Evolutionary conservation across 768 basidiomycete species (phyloP), one percentile per base, ranked within the genome.

Genomic region (Tremella mesenterica): DNA sequence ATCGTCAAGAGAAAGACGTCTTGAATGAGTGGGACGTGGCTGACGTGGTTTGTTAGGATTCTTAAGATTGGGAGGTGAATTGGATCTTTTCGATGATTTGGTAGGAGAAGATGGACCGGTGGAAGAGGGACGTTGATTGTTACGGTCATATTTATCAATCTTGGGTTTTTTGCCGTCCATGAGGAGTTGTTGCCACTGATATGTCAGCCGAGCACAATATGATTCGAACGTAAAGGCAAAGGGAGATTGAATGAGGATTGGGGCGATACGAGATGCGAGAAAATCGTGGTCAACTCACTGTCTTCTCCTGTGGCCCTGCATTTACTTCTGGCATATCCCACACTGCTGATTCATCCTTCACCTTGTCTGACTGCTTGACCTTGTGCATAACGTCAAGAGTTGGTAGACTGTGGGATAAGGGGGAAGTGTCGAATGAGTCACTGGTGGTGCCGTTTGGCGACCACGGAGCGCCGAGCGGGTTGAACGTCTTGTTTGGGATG

Each of bases 241-340:
- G n/a, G n/a, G n/a, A n/a, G n/a, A n/a, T n/a, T n/a, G n/a, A n/a
- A n/a, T n/a, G n/a, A n/a, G n/a, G n/a, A n/a, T n/a, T n/a, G n/a
- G n/a, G n/a, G n/a, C n/a, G n/a, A 23, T 21, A 31, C 26, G 10
- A 31, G 16, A 25, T 14, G 5, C 26, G n/a, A 28, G 20, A 43
- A 44, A 44, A 23, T 6, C n/a, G 13, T 26, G 26, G 36, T 45
- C 12, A 20, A 59, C 64, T 52, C 38, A 65, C 64, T 21, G 64
- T 66, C 27, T 60, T 41, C 30, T 56, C 58, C 58, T 63, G 57
- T 10, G 51, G 49, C 2, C 39, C 49, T 1, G 46, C 9, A 7
- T 39, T 34, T 5, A 57, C 62, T 13, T 47, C 41, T 6, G 65
- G 65, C 65, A 61, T 63, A 25, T 67, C 65, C 65, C 65, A 67